Conservation (phyloP, 129 eudicot genomes). For the Chrysanthemum makinoi region DNA sequence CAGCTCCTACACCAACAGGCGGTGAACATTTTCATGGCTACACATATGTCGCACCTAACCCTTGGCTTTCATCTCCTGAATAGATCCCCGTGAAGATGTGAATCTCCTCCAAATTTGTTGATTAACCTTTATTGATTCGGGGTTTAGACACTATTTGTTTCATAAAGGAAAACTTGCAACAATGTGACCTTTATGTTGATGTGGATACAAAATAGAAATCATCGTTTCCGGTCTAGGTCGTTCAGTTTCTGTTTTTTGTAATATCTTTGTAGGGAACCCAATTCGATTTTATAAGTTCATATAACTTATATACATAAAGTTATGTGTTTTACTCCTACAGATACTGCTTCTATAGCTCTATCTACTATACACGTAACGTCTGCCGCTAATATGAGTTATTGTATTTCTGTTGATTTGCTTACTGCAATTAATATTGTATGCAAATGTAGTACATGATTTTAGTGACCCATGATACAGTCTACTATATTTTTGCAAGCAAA, state of each 20-base stretch:
- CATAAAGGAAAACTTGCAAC: background rate
- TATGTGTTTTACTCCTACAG: background rate
- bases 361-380: no score
- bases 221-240: background rate
- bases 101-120: slow-evolving; percentile 27
- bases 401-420: no score
- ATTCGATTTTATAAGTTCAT: background rate
- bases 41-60: slow-evolving; percentile 80
- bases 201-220: background rate
- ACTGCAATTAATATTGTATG: no score
- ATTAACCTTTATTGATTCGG: slow-evolving; percentile 10
- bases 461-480: no score
- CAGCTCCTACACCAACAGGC: slow-evolving; percentile 81
- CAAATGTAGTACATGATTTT: no score
- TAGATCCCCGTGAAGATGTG: slow-evolving; percentile 16
- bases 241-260: background rate
- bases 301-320: background rate
- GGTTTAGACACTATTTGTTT: background rate
- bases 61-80: slow-evolving; percentile 68
- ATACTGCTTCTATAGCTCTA: background rate
- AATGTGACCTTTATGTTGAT: background rate
- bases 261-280: background rate
- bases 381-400: no score
- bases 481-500: no score
- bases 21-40: slow-evolving; percentile 86